phyloP scores from a whole-genome alignment of 1,284 basidiomycete genomes.

The Pholiota adiposa region DNA sequence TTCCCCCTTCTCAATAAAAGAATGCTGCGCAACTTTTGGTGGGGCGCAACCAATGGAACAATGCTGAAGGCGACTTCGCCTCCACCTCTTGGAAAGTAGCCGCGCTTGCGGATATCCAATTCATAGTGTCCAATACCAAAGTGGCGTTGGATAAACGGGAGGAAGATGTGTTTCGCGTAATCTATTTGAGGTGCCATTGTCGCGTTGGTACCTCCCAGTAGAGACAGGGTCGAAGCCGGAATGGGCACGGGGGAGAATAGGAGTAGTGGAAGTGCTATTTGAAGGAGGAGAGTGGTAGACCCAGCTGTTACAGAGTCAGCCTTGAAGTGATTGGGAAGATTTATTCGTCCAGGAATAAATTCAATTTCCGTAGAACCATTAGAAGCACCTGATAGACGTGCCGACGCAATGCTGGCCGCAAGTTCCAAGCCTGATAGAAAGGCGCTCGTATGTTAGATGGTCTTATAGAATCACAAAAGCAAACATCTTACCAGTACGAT shows the following conservation, averaged over 20 bases:
- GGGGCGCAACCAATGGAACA: constrained; percentile 33
- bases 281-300: constrained; percentile 68
- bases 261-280: constrained; percentile 71
- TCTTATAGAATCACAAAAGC: not conserved
- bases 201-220: constrained; percentile 75
- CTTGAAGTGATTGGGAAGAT: constrained; percentile 46
- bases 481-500: constrained; percentile 56
- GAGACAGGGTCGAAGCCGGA: constrained; percentile 46
- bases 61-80: constrained; percentile 57
- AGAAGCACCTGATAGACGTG: constrained; percentile 51
- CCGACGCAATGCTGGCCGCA: constrained; percentile 60
- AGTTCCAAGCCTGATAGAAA: constrained; percentile 57
- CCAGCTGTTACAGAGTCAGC: constrained; percentile 74
- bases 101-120: constrained; percentile 55
- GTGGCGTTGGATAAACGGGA: constrained; percentile 65
- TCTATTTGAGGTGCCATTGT: constrained; percentile 71
- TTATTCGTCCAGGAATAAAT: constrained; percentile 53
- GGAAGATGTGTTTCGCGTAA: constrained; percentile 62
- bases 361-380: constrained; percentile 53
- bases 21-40: constrained; percentile 48
- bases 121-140: constrained; percentile 45
- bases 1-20: constrained; percentile 55
- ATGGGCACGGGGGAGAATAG: constrained; percentile 48
- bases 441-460: not conserved
- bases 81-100: constrained; percentile 74